Evolutionary conservation across 768 basidiomycete genomes (phyloP), one percentile per base, ranked within the genome.

Genomic region (Myochromella boudieri): DNA sequence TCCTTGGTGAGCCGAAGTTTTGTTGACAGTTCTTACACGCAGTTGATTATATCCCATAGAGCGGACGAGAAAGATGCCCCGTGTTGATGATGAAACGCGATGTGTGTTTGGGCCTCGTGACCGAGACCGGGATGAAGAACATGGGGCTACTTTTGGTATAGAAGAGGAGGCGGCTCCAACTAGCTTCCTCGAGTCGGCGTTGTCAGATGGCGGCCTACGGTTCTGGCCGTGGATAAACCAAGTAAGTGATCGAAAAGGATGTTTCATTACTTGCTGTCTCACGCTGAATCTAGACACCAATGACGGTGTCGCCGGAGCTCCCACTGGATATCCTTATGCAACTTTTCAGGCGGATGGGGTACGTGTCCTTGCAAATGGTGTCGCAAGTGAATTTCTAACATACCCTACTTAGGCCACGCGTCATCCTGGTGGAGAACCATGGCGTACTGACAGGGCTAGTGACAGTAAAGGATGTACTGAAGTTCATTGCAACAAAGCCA

Each of bases 271-370:
- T 12, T 24, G 21, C 41, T 42, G 4, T 24, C 41, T 26, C 32
- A 20, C 37, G 9, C 15, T 25, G 20, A 34, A 41, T 38, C 28
- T 62, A 99, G 97, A 95, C 93, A 0, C 94, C 95, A 1, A 78
- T 99, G 59, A 93, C 91, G 0, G 94, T 97, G 9, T 87, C 93
- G 5, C 87, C 93, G 1, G 90, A 91, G 53, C 77, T 97, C 31
- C 93, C 94, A 0, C 72, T 99, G 33, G 97, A 99, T 65, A 93
- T 97, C 44, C 92, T 95, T 6, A 92, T 97, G 88, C 93, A 99
- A 61, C 69, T 99, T 21, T 99, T 98, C 76, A 91, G 95, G 62
- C 80, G 92, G 37, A 91, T 99, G 87, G 97, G 97, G 97, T 97
- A 60, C 56, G 91, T 75, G 11, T 27, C 18, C 14, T 34, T 46